Percentiles rank a stretch among this genome's conserved stretches.
Conservation (phyloP, 179 eudicot species). For the Beta corolliflora region DNA sequence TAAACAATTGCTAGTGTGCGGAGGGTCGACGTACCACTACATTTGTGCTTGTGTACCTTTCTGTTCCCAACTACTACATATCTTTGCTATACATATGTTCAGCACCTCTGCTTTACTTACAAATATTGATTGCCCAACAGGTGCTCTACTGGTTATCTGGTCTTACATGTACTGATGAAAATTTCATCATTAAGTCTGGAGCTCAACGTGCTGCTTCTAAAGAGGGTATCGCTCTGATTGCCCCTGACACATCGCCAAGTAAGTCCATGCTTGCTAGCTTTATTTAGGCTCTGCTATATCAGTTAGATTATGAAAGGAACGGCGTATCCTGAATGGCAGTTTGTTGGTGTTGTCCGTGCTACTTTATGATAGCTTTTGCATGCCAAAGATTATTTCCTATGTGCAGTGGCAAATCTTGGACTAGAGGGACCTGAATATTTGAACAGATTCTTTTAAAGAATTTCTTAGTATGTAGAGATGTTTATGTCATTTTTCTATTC, state of each 20-base stretch:
- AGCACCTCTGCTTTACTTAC: background rate
- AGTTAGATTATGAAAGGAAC: background rate
- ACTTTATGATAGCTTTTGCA: background rate
- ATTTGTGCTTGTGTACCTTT: background rate
- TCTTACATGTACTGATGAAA: slow-evolving; percentile 90
- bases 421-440: background rate
- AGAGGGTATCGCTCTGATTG: slow-evolving; percentile 84
- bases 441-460: background rate
- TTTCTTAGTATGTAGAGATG: background rate
- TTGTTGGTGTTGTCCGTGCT: background rate
- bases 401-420: background rate
- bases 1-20: background rate
- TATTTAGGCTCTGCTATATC: background rate
- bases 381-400: background rate
- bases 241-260: slow-evolving; percentile 98
- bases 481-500: background rate
- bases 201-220: slow-evolving; percentile 93
- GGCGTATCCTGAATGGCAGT: background rate
- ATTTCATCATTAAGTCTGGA: slow-evolving; percentile 88
- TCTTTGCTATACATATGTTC: too few relatives aligned
- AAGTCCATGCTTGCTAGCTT: slow-evolving; percentile 25
- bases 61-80: background rate
- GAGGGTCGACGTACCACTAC: background rate
- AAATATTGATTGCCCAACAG: slow-evolving; percentile 34
- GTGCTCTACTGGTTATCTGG: slow-evolving; percentile 99